Conservation (phyloP, 768 basidiomycete genomes). For the Crepidotus variabilis region DNA sequence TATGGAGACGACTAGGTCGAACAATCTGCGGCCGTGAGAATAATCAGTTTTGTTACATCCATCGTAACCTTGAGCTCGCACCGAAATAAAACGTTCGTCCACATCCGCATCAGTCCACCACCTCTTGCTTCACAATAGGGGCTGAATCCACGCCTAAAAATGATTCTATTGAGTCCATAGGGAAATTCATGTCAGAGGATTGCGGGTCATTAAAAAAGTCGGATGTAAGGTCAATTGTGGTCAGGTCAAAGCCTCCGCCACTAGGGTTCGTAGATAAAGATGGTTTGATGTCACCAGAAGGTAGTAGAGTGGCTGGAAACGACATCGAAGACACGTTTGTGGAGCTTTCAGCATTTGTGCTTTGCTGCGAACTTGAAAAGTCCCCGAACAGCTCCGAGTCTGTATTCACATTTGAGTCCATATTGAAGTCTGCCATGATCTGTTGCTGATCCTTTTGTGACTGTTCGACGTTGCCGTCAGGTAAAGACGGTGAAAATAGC, state of each 20-base stretch:
- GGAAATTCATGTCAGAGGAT: conserved; percentile 40
- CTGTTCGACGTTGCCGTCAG: conserved; percentile 8
- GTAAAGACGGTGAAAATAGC: conserved; percentile 46
- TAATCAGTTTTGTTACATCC: no score
- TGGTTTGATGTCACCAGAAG: conserved; percentile 18
- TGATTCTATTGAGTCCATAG: conserved; percentile 47
- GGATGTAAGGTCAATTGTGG: conserved; percentile 41
- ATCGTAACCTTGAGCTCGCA: no score
- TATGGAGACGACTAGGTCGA: no score
- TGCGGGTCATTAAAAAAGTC: conserved; percentile 37
- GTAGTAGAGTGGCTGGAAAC: conserved; percentile 37
- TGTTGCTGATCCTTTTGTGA: conserved; percentile 3
- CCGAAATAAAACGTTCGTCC: no score
- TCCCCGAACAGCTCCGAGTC: conserved; percentile 19
- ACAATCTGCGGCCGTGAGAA: no score
- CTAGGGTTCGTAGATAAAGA: conserved; percentile 22
- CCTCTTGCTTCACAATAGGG: not conserved
- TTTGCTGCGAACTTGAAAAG: conserved; percentile 12
- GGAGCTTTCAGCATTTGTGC: conserved; percentile 7
- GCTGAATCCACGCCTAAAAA: conserved; percentile 40
- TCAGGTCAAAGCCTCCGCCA: conserved; percentile 43
- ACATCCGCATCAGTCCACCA: no score
- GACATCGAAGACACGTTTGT: conserved; percentile 22
- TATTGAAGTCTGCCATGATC: conserved; percentile 11
- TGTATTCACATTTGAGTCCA: conserved; percentile 14